These are phyloP conservation scores for Athelia psychrophila DNA, from an alignment of 1,284 basidiomycete genomes.

Conservation along the genomic window DNA sequence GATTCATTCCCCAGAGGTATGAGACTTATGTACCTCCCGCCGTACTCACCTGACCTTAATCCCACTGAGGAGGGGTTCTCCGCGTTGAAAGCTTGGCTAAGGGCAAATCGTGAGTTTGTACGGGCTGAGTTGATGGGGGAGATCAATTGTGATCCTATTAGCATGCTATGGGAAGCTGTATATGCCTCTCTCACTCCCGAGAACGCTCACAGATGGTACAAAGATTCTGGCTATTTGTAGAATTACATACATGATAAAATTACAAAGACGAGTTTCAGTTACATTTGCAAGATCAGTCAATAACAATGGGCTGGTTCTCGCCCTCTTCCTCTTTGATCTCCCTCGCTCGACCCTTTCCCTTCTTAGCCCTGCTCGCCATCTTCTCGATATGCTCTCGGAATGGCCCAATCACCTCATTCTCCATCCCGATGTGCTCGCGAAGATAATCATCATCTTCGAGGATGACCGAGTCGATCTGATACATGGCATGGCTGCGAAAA, in stretches of 20 bases:
- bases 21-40: conserved; percentile 27
- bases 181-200: conserved; percentile 16
- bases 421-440: no score
- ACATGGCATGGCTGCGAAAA: background rate
- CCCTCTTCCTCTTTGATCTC: background rate
- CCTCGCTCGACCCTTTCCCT: background rate
- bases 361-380: no score
- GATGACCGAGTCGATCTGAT: no score
- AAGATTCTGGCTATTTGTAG: conserved; percentile 14
- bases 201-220: conserved; percentile 18
- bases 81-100: conserved; percentile 26
- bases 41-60: conserved; percentile 33
- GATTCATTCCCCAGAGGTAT: conserved; percentile 20
- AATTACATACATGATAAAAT: background rate
- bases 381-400: no score
- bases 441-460: no score
- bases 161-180: conserved; percentile 20
- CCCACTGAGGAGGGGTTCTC: conserved; percentile 32
- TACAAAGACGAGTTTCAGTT: no score
- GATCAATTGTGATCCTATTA: conserved; percentile 14
- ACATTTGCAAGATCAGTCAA: no score
- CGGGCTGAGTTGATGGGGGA: conserved; percentile 11
- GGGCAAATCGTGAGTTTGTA: conserved; percentile 16
- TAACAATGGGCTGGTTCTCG: no score
- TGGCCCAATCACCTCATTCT: no score